Conservation (phyloP, 2,329 filamentous ascomycete species). For the Trichoderma brevicompactum region DNA sequence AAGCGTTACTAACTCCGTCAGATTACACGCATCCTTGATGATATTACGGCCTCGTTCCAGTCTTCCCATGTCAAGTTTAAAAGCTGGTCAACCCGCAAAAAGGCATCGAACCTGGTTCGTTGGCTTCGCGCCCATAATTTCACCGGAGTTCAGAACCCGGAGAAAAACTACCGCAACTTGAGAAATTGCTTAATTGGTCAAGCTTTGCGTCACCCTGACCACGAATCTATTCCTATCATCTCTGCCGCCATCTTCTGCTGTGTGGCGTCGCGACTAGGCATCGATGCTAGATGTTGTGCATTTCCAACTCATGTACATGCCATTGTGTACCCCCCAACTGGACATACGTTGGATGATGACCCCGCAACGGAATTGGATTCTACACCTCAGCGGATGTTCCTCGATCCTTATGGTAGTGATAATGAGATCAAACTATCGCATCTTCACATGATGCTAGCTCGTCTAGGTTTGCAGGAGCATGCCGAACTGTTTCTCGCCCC, state of each 20-base stretch:
- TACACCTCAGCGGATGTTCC: constrained; percentile 64
- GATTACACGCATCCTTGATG: constrained; percentile 68
- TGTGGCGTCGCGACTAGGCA: constrained; percentile 72
- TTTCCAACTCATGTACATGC: constrained; percentile 86
- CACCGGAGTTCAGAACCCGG: constrained; percentile 68
- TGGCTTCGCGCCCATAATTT: constrained; percentile 73
- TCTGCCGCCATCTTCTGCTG: constrained; percentile 86
- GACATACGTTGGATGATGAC: constrained; percentile 63
- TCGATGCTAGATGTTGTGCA: constrained; percentile 78
- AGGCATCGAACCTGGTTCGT: constrained; percentile 67
- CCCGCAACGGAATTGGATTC: constrained; percentile 42
- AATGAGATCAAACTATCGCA: constrained; percentile 66
- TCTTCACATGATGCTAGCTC: constrained; percentile 63
- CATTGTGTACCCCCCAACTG: constrained; percentile 67
- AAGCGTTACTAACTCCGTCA: constrained; percentile 38
- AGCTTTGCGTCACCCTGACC: constrained; percentile 71
- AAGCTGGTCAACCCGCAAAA: constrained; percentile 63
- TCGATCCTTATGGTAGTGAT: constrained; percentile 78
- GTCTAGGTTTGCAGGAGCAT: constrained; percentile 50
- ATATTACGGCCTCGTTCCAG: constrained; percentile 62
- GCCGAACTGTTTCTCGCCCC: constrained; percentile 62
- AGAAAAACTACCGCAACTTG: constrained; percentile 73
- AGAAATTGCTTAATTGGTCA: constrained; percentile 88
- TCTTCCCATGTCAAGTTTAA: constrained; percentile 56
- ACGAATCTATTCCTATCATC: constrained; percentile 83